phyloP scores from a whole-genome alignment of 2,329 filamentous ascomycete species.

The Hypomyces rosellus region DNA sequence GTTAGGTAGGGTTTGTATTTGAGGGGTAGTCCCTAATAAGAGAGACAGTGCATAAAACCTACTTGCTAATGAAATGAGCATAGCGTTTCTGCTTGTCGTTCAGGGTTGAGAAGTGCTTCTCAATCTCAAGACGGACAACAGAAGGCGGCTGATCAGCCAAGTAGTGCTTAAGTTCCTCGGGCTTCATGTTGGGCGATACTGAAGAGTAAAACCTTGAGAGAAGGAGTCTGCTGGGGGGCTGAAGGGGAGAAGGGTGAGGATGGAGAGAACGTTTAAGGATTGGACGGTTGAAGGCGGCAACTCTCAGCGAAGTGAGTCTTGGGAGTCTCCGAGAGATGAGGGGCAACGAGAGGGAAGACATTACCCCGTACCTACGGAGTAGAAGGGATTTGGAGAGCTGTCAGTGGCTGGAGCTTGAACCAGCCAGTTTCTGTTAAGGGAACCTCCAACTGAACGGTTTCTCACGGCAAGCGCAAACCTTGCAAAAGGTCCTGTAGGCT shows the following conservation, averaged over 20 bases:
- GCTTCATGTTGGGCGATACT: constrained; percentile 44
- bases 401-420: constrained; percentile 11
- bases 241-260: constrained; percentile 16
- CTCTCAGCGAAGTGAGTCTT: constrained; percentile 29
- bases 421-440: constrained; percentile 6
- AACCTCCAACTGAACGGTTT: constrained; percentile 4
- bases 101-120: constrained; percentile 82
- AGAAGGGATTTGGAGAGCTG: constrained; percentile 13
- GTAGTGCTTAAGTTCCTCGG: constrained; percentile 64
- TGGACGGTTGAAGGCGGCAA: constrained; percentile 21
- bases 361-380: constrained; percentile 14
- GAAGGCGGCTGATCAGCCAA: constrained; percentile 86
- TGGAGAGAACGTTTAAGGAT: constrained; percentile 15
- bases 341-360: constrained; percentile 30
- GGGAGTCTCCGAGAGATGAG: constrained; percentile 30
- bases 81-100: constrained; percentile 77
- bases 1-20: constrained; percentile 8
- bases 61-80: constrained; percentile 83
- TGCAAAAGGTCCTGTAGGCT: constrained; percentile 6
- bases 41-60: constrained; percentile 20
- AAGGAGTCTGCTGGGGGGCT: constrained; percentile 8
- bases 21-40: background rate
- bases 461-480: constrained; percentile 9
- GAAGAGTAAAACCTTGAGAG: constrained; percentile 19
- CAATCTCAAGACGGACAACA: constrained; percentile 81